These are phyloP conservation scores for Sordariomycetes sp. DNA, from an alignment of 2,329 filamentous ascomycete genomes.

Conservation along the genomic window DNA sequence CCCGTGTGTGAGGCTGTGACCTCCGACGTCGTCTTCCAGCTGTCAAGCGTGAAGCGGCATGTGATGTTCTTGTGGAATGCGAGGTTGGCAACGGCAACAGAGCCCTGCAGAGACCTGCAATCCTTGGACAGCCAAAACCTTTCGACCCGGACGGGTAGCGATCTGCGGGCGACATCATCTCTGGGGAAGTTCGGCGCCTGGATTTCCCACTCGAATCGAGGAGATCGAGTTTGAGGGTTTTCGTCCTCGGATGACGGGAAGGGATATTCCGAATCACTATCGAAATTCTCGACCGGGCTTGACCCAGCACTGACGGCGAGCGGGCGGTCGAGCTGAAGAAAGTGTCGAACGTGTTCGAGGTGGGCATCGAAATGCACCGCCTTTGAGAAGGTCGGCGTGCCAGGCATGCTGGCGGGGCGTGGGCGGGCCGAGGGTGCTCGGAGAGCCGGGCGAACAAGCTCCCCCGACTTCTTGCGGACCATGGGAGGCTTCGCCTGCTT, in stretches of 20 bases:
- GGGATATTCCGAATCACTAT: slow-evolving; percentile 82
- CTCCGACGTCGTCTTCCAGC: slow-evolving; percentile 98
- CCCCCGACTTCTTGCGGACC: slow-evolving; percentile 96
- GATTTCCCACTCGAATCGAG: slow-evolving; percentile 78
- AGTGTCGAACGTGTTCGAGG: slow-evolving; percentile 91
- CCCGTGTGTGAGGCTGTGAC: slow-evolving; percentile 80
- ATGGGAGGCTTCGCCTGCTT: slow-evolving; percentile 67
- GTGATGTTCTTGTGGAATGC: slow-evolving; percentile 81
- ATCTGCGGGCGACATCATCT: slow-evolving; percentile 45
- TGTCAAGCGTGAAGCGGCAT: slow-evolving; percentile 92
- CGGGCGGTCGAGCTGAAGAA: slow-evolving; percentile 85
- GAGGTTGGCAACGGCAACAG: slow-evolving; percentile 75
- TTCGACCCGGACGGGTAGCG: slow-evolving; percentile 68
- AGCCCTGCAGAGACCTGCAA: slow-evolving; percentile 77
- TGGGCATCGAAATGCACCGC: slow-evolving; percentile 98
- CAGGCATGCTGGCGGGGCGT: slow-evolving; percentile 91
- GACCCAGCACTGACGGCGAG: slow-evolving; percentile 93
- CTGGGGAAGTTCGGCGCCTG: slow-evolving; percentile 71
- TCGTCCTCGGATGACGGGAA: slow-evolving; percentile 34
- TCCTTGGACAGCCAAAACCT: slow-evolving; percentile 79
- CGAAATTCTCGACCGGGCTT: slow-evolving; percentile 80
- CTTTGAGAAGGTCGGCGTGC: slow-evolving; percentile 90
- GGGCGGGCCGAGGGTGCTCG: slow-evolving; percentile 61
- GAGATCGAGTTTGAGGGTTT: slow-evolving; percentile 18
- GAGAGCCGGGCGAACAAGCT: slow-evolving; percentile 86